Conservation (phyloP, 495 filamentous ascomycete species). For the Rhypophila decipiens region DNA sequence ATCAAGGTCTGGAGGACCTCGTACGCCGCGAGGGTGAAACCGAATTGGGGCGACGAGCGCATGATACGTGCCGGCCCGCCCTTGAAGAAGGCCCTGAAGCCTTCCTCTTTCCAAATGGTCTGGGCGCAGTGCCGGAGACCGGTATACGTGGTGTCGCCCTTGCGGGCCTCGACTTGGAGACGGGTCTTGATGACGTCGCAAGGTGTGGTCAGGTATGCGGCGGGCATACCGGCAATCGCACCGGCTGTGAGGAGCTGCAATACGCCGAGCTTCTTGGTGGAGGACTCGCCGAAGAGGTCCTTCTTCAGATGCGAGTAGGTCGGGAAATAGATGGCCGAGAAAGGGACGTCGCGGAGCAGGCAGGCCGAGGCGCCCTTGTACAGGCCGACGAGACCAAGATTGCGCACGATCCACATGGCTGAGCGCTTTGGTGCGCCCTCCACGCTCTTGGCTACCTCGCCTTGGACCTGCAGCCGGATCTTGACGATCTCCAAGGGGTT, state of each 20-base stretch:
- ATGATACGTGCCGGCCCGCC: constrained; percentile 91
- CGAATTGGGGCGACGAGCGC: constrained; percentile 93
- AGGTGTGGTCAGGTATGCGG: constrained; percentile 93
- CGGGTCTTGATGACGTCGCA: constrained; percentile 99
- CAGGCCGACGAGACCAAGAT: constrained; percentile 88
- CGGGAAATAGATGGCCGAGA: constrained; percentile 98
- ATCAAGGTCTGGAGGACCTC: constrained; percentile 80
- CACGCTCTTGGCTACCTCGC: constrained; percentile 84
- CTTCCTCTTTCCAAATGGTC: constrained; percentile 83
- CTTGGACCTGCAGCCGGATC: constrained; percentile 95
- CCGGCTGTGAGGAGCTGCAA: constrained; percentile 90
- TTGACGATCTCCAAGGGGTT: constrained; percentile 99
- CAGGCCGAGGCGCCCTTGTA: constrained; percentile 98
- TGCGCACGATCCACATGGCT: constrained; percentile 94
- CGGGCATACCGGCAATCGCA: constrained; percentile 97
- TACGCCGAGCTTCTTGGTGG: constrained; percentile 85
- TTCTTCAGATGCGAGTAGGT: constrained; percentile 90
- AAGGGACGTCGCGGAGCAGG: constrained; percentile 90
- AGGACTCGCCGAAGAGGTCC: constrained; percentile 85
- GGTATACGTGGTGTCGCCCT: constrained; percentile 83
- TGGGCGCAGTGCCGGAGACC: constrained; percentile 79
- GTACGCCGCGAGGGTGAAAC: constrained; percentile 92
- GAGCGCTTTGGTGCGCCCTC: constrained; percentile 80
- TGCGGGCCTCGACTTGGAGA: constrained; percentile 92
- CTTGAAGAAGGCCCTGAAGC: constrained; percentile 96